phyloP scores from a whole-genome alignment of 2,329 filamentous ascomycete species.

The Xylaria arbuscula region DNA sequence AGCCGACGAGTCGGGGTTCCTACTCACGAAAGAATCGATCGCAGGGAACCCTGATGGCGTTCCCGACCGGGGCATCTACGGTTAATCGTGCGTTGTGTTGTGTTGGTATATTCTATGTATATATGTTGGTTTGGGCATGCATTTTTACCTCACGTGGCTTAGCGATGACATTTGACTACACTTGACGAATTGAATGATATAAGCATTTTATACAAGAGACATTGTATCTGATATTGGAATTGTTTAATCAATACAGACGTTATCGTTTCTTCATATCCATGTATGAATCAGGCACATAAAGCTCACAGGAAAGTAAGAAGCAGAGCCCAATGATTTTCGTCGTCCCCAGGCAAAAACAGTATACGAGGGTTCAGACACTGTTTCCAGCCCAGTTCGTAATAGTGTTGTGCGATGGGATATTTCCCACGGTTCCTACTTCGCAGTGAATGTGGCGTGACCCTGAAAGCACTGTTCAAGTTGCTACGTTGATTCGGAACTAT shows the following conservation, averaged over 20 bases:
- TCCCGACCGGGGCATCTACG: conserved; percentile 36
- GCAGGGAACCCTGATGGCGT: conserved; percentile 41
- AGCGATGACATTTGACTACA: conserved; percentile 5
- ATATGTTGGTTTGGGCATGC: not conserved
- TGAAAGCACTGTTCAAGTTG: too few species aligned
- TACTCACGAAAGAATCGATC: conserved; percentile 40
- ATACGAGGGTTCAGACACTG: too few species aligned
- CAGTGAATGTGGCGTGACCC: too few species aligned
- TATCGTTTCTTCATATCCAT: too few species aligned
- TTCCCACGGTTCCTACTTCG: too few species aligned
- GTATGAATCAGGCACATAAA: too few species aligned
- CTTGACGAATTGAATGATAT: conserved; percentile 6
- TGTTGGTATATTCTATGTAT: conserved; percentile 7
- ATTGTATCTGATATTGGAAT: not conserved
- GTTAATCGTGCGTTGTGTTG: conserved; percentile 4
- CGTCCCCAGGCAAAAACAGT: too few species aligned
- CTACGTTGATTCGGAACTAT: too few species aligned
- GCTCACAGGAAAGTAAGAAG: too few species aligned
- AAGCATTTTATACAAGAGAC: not conserved
- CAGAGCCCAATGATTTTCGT: too few species aligned
- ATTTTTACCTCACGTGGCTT: not conserved
- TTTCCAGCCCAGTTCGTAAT: too few species aligned
- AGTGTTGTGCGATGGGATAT: too few species aligned
- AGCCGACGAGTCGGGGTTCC: conserved; percentile 42
- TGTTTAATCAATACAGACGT: not conserved